Conservation (phyloP, 2,329 filamentous ascomycete genomes). For the Beauveria sp. region DNA sequence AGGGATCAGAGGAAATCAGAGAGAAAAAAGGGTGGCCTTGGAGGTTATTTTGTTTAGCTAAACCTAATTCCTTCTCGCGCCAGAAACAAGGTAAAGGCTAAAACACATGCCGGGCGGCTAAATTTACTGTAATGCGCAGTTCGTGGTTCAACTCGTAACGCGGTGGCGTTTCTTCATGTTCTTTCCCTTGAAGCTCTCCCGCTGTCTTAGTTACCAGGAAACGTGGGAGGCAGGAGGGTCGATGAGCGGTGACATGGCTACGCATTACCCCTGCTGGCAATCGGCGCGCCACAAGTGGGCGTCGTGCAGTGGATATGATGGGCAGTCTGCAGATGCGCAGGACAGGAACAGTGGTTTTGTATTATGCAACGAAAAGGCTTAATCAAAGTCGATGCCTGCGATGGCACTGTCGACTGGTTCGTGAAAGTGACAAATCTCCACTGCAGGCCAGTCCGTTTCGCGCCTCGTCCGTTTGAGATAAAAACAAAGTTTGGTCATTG, state of each 20-base stretch:
- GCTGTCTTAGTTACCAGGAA: no score
- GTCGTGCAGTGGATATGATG: neutral
- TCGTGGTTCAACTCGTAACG: no score
- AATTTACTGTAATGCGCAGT: no score
- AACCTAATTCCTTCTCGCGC: no score
- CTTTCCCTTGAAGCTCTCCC: no score
- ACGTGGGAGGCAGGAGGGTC: neutral
- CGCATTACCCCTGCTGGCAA: neutral
- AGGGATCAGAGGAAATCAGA: neutral
- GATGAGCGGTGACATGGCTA: no score
- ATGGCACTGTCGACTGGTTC: neutral
- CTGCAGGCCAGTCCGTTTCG: neutral
- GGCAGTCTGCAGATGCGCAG: neutral
- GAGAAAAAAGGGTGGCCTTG: neutral
- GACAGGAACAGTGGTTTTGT: neutral
- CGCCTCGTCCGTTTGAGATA: slow-evolving; percentile 1
- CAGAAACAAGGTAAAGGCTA: no score
- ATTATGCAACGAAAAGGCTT: neutral
- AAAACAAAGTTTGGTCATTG: neutral
- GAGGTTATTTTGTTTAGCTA: neutral
- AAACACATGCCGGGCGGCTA: no score
- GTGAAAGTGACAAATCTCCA: neutral
- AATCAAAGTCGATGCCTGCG: neutral
- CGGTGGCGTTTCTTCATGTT: no score
- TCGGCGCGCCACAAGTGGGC: slow-evolving; percentile 3